Conservation (phyloP, 1,284 basidiomycete genomes). For the Boletus albobrunnescens region DNA sequence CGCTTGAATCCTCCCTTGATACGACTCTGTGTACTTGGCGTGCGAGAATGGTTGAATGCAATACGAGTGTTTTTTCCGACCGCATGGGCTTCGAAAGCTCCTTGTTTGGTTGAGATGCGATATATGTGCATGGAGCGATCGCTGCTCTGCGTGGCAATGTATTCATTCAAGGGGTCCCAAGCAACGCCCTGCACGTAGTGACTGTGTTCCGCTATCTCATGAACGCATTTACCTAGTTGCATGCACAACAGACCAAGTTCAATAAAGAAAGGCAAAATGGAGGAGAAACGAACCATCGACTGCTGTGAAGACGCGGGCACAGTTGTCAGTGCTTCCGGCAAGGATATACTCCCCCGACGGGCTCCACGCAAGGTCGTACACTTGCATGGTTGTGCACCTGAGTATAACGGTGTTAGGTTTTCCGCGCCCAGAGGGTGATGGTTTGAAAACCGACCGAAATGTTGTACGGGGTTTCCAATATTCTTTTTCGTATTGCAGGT, state of each 20-base stretch:
- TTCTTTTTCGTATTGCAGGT: slow-evolving; percentile 87
- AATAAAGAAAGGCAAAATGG: slow-evolving; percentile 1
- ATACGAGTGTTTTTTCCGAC: slow-evolving; percentile 79
- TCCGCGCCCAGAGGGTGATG: background rate
- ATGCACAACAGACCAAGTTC: slow-evolving; percentile 7
- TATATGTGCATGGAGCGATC: slow-evolving; percentile 91
- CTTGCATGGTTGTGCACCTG: slow-evolving; percentile 86
- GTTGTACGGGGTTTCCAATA: slow-evolving; percentile 91
- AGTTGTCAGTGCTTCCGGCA: slow-evolving; percentile 95
- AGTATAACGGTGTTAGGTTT: slow-evolving; percentile 4
- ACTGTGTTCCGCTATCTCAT: slow-evolving; percentile 84
- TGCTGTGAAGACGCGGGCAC: slow-evolving; percentile 79
- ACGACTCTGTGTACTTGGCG: slow-evolving; percentile 50
- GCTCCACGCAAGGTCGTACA: slow-evolving; percentile 97
- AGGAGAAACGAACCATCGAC: slow-evolving; percentile 56
- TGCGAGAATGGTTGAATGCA: slow-evolving; percentile 62
- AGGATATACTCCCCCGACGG: slow-evolving; percentile 92
- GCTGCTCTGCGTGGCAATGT: slow-evolving; percentile 90
- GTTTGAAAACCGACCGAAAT: slow-evolving; percentile 56
- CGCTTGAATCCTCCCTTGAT: slow-evolving; percentile 51
- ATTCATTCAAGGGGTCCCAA: slow-evolving; percentile 94
- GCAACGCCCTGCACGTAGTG: slow-evolving; percentile 96
- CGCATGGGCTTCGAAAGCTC: slow-evolving; percentile 80
- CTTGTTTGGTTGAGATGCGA: slow-evolving; percentile 71
- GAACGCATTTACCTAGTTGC: slow-evolving; percentile 67